Evolutionary conservation across 2,329 filamentous ascomycete genomes (phyloP), one percentile per base, ranked within the genome.

Genomic region (Shiraia bambusicola): DNA sequence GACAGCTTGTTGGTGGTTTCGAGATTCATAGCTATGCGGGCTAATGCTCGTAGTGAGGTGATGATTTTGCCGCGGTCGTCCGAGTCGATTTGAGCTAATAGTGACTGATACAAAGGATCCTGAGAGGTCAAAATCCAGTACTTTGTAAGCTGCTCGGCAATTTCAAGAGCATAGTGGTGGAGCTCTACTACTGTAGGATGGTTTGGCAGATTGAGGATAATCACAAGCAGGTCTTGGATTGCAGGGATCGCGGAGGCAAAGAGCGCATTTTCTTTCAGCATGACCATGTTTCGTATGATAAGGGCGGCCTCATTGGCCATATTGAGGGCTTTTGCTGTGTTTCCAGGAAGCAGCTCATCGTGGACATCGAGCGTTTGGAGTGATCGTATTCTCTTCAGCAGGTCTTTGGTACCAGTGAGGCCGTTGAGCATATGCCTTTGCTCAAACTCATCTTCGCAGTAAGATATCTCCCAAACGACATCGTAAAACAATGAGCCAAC

Each of bases 231-330:
- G 58, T 96, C 91, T 61, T 86, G 85, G 28, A 94, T 74, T 1
- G 89, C 77, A 12, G 81, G 81, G 46, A 92, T 83, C 16, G 86
- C 82, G 4, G 88, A 80, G 58, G 95, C 79, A 64, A 90, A 93
- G 16, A 79, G 72, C 0, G 92, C 92, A 62, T 98, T 98, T 49
- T 95, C 90, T 15, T 84, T 81, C 14, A 96, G 75, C 69, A 94
- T 87, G n/a, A 91, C 85, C 90, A 98, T 96, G 66, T 98, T 98
- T 37, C 93, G 83, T 30, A 97, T 76, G 13, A 95, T 91, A 33
- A 97, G 74, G 14, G 86, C 84, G 2, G 93, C 90, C 68, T 97
- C 91, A 16, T 86, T 92, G 48, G 95, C 79, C 51, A 88, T 81
- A 10, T 87, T 80, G 46, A 97, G 76, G 29, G 79, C 75, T 49